Percentiles rank a stretch among this genome's conserved stretches.
phyloP scores from a whole-genome alignment of 169 alveolate genomes.

The Plasmodium vivax region DNA sequence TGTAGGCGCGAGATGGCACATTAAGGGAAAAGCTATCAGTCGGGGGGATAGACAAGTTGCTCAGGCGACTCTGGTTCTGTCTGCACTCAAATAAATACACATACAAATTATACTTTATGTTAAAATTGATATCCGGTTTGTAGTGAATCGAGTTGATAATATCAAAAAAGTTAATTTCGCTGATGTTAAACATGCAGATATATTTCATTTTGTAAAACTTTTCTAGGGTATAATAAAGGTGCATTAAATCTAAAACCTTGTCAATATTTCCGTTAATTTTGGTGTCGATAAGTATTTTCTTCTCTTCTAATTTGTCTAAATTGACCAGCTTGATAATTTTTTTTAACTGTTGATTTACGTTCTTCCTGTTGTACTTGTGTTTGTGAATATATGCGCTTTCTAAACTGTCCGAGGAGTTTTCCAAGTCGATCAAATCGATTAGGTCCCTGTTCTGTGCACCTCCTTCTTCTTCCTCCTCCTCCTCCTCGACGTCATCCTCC shows the following conservation, averaged over 20 bases:
- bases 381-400: constrained; percentile 74
- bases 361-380: constrained; percentile 70
- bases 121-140: constrained; percentile 61
- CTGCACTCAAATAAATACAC: constrained; percentile 52
- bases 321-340: constrained; percentile 32
- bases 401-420: constrained; percentile 60
- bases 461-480: neutral
- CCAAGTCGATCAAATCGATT: constrained; percentile 55
- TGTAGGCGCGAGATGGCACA: constrained; percentile 16
- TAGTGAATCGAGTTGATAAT: constrained; percentile 63
- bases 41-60: neutral
- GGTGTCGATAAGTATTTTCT: constrained; percentile 60
- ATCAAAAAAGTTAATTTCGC: constrained; percentile 19
- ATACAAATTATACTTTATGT: constrained; percentile 44
- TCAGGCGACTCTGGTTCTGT: constrained; percentile 23
- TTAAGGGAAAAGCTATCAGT: constrained; percentile 20
- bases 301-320: constrained; percentile 55
- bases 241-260: constrained; percentile 51
- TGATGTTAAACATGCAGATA: constrained; percentile 38
- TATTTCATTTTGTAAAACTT: constrained; percentile 73
- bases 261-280: constrained; percentile 34
- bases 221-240: constrained; percentile 69
- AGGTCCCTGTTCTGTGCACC: constrained; percentile 1
- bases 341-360: constrained; percentile 46
- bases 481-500: neutral